Evolutionary conservation across 139 green algal species (phyloP), one percentile per base, ranked within the genome.

Genomic region (Zygnema cylindricum): DNA sequence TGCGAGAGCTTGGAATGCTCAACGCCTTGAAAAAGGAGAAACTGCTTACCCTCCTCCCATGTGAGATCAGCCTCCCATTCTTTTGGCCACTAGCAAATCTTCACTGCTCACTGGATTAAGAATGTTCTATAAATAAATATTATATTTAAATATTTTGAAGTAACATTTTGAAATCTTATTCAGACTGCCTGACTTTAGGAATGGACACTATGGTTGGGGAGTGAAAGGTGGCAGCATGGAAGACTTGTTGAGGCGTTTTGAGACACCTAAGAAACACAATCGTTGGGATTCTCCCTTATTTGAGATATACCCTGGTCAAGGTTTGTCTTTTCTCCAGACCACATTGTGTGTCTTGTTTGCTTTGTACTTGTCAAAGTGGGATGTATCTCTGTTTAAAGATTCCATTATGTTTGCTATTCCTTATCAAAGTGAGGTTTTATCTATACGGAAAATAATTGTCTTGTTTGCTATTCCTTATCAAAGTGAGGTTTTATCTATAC

Each of bases 251-350:
- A 41, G 92, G 1, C 92, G 96, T 1, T 99, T 98, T 85, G 96
- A 99, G 93, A 92, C 87, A 1, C 96, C 96, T 0, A 95, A 98
- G 81, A 69, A 93, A 0, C 86, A 92, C 35, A 98, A 98, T 84
- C 94, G 96, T n/a, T 98, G 96, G 96, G 96, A 98, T 73, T 42
- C 94, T 0, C 96, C 96, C 0, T 92, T 98, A 30, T 93, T 92
- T 35, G 89, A 35, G n/a, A n/a, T n/a, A n/a, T n/a, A n/a, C n/a
- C n/a, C n/a, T n/a, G n/a, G n/a, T n/a, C n/a, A n/a, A n/a, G n/a
- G n/a, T n/a, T 25, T 73, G 30, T 30, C 57, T 30, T 73, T 73
- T 30, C 57, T 73, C 30, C 57, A 73, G 57, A 25, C 57, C 57
- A 73, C 57, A 73, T 30, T 30, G 30, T 35, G 57, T 25, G 25